Percentiles rank a stretch among this genome's conserved stretches.
Conservation (phyloP, 768 basidiomycete genomes). For the Daedaleopsis nitida region DNA sequence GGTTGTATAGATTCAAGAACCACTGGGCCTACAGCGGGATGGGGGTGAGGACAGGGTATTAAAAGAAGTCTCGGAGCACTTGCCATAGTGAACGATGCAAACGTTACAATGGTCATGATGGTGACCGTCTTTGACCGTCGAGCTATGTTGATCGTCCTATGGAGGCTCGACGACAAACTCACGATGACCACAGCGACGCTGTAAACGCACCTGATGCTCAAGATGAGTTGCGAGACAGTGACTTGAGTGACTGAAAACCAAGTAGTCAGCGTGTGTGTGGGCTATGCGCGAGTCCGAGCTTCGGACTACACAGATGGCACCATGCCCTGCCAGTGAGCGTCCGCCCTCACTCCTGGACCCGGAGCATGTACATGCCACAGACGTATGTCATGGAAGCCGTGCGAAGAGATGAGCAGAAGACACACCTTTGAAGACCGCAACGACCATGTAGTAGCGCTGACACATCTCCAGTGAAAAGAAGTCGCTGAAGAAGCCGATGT, state of each 20-base stretch:
- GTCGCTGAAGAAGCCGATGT: conserved; percentile 58
- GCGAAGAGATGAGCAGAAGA: neutral
- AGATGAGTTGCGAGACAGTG: conserved; percentile 65
- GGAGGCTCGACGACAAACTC: neutral
- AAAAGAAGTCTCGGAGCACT: conserved; percentile 22
- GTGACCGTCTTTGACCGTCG: conserved; percentile 46
- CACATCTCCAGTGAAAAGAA: conserved; percentile 51
- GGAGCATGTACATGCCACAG: neutral
- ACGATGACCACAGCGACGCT: neutral
- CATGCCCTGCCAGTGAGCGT: neutral
- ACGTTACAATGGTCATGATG: conserved; percentile 41
- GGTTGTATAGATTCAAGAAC: conserved; percentile 53
- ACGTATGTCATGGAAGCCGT: neutral
- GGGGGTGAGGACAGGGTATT: neutral
- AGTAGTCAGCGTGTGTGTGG: neutral
- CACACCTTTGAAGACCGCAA: conserved; percentile 67
- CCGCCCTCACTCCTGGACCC: neutral
- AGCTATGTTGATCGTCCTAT: conserved; percentile 52
- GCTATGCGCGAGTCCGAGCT: neutral
- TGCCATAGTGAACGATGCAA: conserved; percentile 45
- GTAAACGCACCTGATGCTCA: conserved; percentile 55
- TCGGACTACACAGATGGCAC: neutral
- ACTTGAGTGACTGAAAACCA: conserved; percentile 52
- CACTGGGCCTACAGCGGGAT: conserved; percentile 47
- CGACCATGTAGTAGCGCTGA: conserved; percentile 47